Evolutionary conservation across 805 yeast species (phyloP), one percentile per base, ranked within the genome.

Genomic region (Zygosaccharomyces siamensis): DNA sequence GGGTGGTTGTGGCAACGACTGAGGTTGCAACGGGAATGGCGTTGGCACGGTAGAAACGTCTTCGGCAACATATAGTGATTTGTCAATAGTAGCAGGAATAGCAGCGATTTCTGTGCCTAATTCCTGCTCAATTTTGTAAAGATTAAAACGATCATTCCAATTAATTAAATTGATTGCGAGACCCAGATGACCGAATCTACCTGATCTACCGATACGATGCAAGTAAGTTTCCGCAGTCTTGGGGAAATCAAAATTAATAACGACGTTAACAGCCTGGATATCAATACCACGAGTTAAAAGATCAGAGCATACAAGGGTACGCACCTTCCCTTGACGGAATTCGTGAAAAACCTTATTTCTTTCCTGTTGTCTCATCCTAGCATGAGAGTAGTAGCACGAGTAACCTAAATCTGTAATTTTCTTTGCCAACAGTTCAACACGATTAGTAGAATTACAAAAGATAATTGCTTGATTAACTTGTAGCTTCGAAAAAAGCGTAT

Each of bases 301-400:
- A 73, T 93, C 99, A 0, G 98, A 87, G 72, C 99, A 93, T 36
- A 93, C 99, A 63, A 93, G 77, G 65, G 93, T 93, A 74, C 99
- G 85, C 64, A 93, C 97, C 68, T 88, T 89, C 43, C 99, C 99
- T 67, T 89, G 96, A 77, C 99, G 86, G 70, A 93, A 93, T 70
- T 93, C 98, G 68, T 93, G 99, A 81, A 93, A 93, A 5, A 93
- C 99, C 67, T 89, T 88, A 73, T 93, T 93, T 78, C 99, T 86
- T 46, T 95, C 96, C 54, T 84, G 84, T 73, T 93, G 98, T 35
- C 95, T 92, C 99, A 93, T 93, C 69, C 83, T 86, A 8, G 99
- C 97, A 67, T 93, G 99, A 20, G 96, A 88, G 68, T 89, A 93
- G 71, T 85, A 93, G 75, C 98, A 93, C 2, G 98, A 92, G 68